Percentiles rank a stretch among this genome's conserved stretches.
phyloP scores from a whole-genome alignment of 176 grass and related monocot genomes.

The Poa annua region DNA sequence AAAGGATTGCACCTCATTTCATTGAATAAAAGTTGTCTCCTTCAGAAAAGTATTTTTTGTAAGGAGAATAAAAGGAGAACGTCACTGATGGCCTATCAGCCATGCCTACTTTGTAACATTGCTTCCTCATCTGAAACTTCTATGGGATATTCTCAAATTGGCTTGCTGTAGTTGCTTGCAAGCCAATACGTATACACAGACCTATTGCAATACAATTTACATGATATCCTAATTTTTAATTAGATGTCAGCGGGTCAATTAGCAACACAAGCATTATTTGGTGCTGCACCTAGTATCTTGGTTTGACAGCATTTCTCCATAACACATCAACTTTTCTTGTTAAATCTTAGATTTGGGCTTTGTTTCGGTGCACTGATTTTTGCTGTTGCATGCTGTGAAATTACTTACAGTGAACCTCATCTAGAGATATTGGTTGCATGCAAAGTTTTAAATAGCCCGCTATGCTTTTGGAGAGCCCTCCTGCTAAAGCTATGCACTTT shows the following conservation, averaged over 20 bases:
- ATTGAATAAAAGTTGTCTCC: too few relatives aligned
- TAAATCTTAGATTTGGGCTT: conserved; percentile 23
- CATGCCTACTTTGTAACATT: conserved; percentile 19
- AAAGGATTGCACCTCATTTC: too few relatives aligned
- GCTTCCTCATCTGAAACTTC: neutral
- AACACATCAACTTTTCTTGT: neutral
- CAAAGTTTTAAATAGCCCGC: too few relatives aligned
- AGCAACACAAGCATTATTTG: conserved; percentile 2
- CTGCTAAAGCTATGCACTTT: too few relatives aligned
- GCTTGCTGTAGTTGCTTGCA: neutral
- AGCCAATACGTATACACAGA: neutral
- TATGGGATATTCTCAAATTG: conserved; percentile 9
- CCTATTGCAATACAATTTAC: neutral
- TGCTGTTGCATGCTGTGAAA: neutral
- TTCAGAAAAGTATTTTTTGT: conserved; percentile 27
- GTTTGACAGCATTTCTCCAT: neutral
- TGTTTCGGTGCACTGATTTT: conserved; percentile 4
- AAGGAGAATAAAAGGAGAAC: neutral
- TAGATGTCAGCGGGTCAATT: conserved; percentile 18
- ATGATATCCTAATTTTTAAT: conserved; percentile 4
- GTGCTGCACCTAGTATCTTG: conserved; percentile 36
- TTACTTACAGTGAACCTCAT: neutral
- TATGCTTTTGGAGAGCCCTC: too few relatives aligned
- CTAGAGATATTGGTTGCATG: conserved; percentile 11
- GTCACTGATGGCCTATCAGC: conserved; percentile 10